Evolutionary conservation across 2,329 filamentous ascomycete genomes (phyloP), one percentile per base, ranked within the genome.

Genomic region (Allantophomopsis cytisporea): DNA sequence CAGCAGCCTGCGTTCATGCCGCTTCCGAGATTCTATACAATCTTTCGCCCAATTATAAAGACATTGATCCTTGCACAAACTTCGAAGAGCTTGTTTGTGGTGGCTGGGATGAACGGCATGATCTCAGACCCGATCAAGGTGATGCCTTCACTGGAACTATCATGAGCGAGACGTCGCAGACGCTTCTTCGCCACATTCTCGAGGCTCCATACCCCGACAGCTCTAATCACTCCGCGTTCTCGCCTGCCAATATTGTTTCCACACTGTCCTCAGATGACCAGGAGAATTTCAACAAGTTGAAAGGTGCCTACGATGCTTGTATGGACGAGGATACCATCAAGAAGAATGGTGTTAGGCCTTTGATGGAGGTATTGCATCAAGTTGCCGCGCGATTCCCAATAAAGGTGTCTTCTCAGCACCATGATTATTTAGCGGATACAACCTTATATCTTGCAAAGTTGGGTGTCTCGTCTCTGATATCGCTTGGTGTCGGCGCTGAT

Each of bases 81-180:
- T 85, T 85, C 43, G 75, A 82, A 43, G 64, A 76, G 52, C 68
- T 76, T 41, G 75, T 76, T 15, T 83, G 80, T 48, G 77, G 75
- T 40, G 79, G 79, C 10, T 84, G 78, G 71, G 63, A 69, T 39
- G 64, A 73, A 16, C 65, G 62, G 8, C 71, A 83, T 57, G 77
- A 82, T 49, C 67, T 83, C 42, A 70, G 78, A 3, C 60, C 73
- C 3, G 80, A 83, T 50, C 71, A 77, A 45, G 67, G 71, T 28
- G 66, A 69, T 47, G 67, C 68, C 28, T 80, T 76, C 43, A 72
- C 76, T 2, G 68, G 69, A 17, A 73, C 67, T 2, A 64, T 74
- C 43, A 76, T 83, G 71, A 60, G 60, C 15, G 77, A 82, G 51
- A 68, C 68, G 42, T 71, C 71, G 5, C 66, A 76, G 47, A 64